Conservation (phyloP, 2,329 filamentous ascomycete species). For the Dryadomyces quercus-mongolicae region DNA sequence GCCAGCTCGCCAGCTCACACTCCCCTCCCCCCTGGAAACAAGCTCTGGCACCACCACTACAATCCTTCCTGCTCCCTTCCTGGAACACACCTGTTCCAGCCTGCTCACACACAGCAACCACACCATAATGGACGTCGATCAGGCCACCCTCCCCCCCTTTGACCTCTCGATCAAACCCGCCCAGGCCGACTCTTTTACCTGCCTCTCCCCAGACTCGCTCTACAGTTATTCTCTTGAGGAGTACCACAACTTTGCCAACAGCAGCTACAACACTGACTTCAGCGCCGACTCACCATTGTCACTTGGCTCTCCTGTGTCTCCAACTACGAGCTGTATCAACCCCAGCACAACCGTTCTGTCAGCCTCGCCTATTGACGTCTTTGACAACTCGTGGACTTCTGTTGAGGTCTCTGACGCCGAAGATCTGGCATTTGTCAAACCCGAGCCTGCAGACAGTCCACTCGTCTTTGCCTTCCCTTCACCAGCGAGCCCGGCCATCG, state of each 20-base stretch:
- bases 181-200: constrained; percentile 11
- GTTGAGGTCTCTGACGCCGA: constrained; percentile 17
- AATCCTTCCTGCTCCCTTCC: neutral
- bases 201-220: constrained; percentile 16
- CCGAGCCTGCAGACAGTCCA: constrained; percentile 19
- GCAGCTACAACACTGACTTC: constrained; percentile 17
- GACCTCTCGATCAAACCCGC: neutral
- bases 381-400: constrained; percentile 18
- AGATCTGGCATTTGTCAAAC: constrained; percentile 16
- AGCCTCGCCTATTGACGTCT: constrained; percentile 12
- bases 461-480: constrained; percentile 14
- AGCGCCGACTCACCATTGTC: constrained; percentile 24
- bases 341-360: neutral
- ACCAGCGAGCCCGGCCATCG: constrained; percentile 21
- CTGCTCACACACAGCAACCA: neutral
- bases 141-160: neutral
- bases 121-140: constrained; percentile 2
- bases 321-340: constrained; percentile 14
- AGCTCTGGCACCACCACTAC: neutral
- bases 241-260: constrained; percentile 13
- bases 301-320: constrained; percentile 20
- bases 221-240: constrained; percentile 17
- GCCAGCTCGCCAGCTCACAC: neutral
- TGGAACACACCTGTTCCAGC: neutral
- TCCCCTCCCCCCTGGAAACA: neutral